Evolutionary conservation across 768 basidiomycete genomes (phyloP).

Genomic region (Cubamyces lactineus): DNA sequence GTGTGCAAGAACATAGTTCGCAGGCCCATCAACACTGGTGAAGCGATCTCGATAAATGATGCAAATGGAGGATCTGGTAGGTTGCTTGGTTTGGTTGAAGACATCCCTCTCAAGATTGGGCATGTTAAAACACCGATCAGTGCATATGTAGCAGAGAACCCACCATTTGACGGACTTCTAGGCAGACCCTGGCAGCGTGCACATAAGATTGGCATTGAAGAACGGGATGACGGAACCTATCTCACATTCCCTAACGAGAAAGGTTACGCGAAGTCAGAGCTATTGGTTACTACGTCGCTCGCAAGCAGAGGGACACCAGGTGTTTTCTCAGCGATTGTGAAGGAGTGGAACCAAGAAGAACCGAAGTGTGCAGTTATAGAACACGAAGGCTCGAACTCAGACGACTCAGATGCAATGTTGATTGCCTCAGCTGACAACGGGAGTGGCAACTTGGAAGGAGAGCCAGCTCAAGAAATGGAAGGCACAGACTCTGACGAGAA

Average conservation of each 20-base stretch:
- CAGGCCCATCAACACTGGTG: neutral
- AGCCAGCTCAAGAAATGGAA: too few species aligned
- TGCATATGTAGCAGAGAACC: constrained; percentile 11
- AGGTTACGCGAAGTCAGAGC: constrained; percentile 13
- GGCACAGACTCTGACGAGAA: too few species aligned
- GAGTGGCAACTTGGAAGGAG: too few species aligned
- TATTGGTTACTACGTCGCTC: constrained; percentile 12
- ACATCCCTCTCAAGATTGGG: constrained; percentile 17
- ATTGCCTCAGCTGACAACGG: too few species aligned
- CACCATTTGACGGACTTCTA: constrained; percentile 28
- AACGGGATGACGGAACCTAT: constrained; percentile 34
- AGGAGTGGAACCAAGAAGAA: too few species aligned
- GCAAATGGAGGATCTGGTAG: constrained; percentile 14
- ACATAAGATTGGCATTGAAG: constrained; percentile 33
- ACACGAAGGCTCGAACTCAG: too few species aligned
- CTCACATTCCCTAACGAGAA: constrained; percentile 30
- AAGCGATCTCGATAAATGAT: constrained; percentile 11
- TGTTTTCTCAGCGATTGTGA: too few species aligned
- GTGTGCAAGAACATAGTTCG: constrained; percentile 1
- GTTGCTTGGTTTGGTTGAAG: constrained; percentile 7
- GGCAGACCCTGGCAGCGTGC: constrained; percentile 33
- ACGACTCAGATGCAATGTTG: too few species aligned
- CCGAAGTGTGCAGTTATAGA: too few species aligned
- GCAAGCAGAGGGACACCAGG: too few species aligned
- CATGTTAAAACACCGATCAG: constrained; percentile 10